Base-by-base conservation (phyloP, 2,329 filamentous ascomycete genomes). In the Nemania abortiva region DNA sequence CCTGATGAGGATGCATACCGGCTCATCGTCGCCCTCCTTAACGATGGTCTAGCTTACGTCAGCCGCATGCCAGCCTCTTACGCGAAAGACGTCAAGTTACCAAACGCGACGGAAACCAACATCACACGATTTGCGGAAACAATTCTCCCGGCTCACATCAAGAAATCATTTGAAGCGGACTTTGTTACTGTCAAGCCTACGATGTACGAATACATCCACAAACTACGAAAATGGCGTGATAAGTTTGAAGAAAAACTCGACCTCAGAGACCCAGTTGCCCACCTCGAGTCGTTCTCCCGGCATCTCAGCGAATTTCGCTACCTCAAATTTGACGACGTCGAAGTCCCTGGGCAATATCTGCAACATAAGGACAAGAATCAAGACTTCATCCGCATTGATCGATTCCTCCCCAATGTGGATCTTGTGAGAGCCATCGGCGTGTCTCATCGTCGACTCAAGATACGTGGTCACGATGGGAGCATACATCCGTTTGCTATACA, bases 341-440 rank as follows among this genome's bases (percentile, higher is more conserved):
- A 99, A 81, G 90, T 99, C 42, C 97, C 97, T 2, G 96, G 96
- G 0, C 96, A 99, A 79, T 99, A 99, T 80, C 84, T 98, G 71
- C 91, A 97, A 78, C 96, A 98, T 83, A 97, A 96, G 81, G 97
- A 99, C 77, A 99, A 98, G 88, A 99, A 99, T 80, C 94, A 97
- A 76, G 96, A 99, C 80, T 99, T 99, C 79, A 91, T 99, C 73
- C 92, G 95, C 54, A 98, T 99, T 73, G 97, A 99, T 80, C 92
- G 95, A 27, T 99, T 99, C 88, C 83, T 99, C 75, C 95, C 97
- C 10, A 93, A 96, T 73, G 94, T 99, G 22, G 95, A 99, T 75
- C 87, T 98, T 61, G 93, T 99, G 50, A 91, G 96, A 64, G 93
- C 92, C 10, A 94, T 97, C 75, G 94, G 94, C 63, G 91, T 95